Evolutionary conservation across 1,139 yeast genomes (phyloP), one percentile per base, ranked within the genome.

Genomic region (Pichia sp.): DNA sequence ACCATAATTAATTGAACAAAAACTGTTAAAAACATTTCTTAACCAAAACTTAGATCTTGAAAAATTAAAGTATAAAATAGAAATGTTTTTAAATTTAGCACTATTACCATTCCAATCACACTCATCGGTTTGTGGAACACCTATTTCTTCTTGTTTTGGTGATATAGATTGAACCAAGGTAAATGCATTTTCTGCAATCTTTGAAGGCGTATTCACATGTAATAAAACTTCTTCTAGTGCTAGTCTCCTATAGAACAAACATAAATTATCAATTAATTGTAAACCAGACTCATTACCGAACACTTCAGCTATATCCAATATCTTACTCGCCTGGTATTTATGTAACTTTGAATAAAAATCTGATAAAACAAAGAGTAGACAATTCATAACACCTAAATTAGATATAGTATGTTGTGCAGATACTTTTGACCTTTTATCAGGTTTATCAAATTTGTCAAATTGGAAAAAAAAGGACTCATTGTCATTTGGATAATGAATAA

Each of bases 21-120:
- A 56, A 18, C 76, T 65, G 27, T 71, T 66, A 46, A 76, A 71
- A 5, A 75, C 58, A 46, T 71, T 70, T 7, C 78, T 67, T 3
- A 79, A 67, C 59, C 79, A 74, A 6, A 79, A 74, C 55, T 79
- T 84, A 33, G 81, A 67, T 46, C 78, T 74, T 52, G 76, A 74
- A 46, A 73, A 67, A 44, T 82, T 70, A 53, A 73, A 73, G 52
- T 89, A 73, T 25, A 83, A 63, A 57, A 83, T 82, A 2, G 79
- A 67, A 0, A 84, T 69, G 59, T 85, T 86, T 59, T 84, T 85
- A 67, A 73, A 81, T 56, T 78, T 77, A 1, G 84, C 78, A 45
- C 76, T 73, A 5, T 78, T 74, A 13, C 72, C 73, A 38, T 74
- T 62, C 75, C 51, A 64, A 64, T 68, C 50, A 66, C 69, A 48